phyloP scores from a whole-genome alignment of 805 yeast species.

The Sugiyamaella chiloensis region DNA sequence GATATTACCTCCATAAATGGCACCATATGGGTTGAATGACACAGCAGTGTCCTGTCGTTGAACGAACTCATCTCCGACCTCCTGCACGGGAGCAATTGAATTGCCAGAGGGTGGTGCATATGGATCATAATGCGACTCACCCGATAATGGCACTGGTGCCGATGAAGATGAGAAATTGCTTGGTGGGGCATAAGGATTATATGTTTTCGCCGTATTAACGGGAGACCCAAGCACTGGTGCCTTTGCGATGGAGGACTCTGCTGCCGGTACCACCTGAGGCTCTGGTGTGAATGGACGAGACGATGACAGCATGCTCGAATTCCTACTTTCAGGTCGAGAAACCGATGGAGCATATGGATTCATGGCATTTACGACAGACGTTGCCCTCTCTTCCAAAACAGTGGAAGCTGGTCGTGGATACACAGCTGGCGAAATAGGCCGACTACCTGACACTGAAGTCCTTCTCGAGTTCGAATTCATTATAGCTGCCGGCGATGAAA shows the following conservation, averaged over 20 bases:
- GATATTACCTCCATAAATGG: conserved; percentile 17
- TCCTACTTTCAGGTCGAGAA: conserved; percentile 9
- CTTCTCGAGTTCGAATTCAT: no score
- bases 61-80: neutral
- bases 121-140: conserved; percentile 9
- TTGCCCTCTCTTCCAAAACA: neutral
- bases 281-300: conserved; percentile 11
- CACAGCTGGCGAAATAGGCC: conserved; percentile 11
- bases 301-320: conserved; percentile 1
- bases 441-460: neutral
- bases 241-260: neutral
- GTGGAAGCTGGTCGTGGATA: neutral
- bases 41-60: conserved; percentile 5
- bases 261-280: neutral
- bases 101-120: conserved; percentile 9
- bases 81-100: neutral
- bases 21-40: conserved; percentile 21
- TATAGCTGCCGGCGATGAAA: conserved; percentile 1
- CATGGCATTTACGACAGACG: neutral
- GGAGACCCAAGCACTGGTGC: neutral
- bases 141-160: neutral
- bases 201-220: neutral
- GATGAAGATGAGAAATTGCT: neutral
- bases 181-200: conserved; percentile 6
- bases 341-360: conserved; percentile 16